Evolutionary conservation across 2,329 filamentous ascomycete genomes (phyloP), one percentile per base, ranked within the genome.

Genomic region (Penicillium psychrosexuale): DNA sequence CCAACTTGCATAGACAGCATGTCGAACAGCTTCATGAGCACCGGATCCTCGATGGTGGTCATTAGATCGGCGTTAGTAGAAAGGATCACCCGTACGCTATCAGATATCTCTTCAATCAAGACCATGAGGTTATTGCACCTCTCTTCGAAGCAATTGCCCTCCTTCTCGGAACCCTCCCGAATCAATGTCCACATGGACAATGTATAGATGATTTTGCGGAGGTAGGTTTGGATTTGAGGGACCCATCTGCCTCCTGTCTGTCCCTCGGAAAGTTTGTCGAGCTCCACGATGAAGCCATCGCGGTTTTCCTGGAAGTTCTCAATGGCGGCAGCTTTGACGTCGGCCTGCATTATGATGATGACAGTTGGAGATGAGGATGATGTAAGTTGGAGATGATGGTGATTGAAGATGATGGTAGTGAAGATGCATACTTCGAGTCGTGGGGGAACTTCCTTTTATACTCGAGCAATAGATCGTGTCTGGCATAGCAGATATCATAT

Each of bases 51-150:
- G 17, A 38, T 38, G 0, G 2, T 5, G 3, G 6, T 3, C 2
- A 3, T 17, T 0, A n/a, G 3, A 4, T 36, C 4, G n/a, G n/a
- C 8, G 34, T 5, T 8, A 5, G 8, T 36, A 8, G 15, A 17
- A 3, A 5, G 2, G 11, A 15, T 9, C 8, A 9, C 2, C 1
- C n/a, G 8, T n/a, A 36, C 2, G 3, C 1, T 2, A 0, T 2
- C 4, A 9, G 36, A 19, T 5, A 38, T 22, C 5, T 38, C 36
- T 7, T 22, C 17, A 3, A 11, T 12, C 36, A 38, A 8, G 9
- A 8, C 17, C 36, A 38, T 38, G 2, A 38, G 11, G 3, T 13
- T 38, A 5, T 7, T 2, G 5, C 36, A 38, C 1, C 11, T 17
- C 17, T 38, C 9, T 38, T 38, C 36, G 0, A 38, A 38, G 3